Evolutionary conservation across 192 early-diverging fungal species (phyloP), one percentile per base, ranked within the genome.

Genomic region (Radiomyces spectabilis): DNA sequence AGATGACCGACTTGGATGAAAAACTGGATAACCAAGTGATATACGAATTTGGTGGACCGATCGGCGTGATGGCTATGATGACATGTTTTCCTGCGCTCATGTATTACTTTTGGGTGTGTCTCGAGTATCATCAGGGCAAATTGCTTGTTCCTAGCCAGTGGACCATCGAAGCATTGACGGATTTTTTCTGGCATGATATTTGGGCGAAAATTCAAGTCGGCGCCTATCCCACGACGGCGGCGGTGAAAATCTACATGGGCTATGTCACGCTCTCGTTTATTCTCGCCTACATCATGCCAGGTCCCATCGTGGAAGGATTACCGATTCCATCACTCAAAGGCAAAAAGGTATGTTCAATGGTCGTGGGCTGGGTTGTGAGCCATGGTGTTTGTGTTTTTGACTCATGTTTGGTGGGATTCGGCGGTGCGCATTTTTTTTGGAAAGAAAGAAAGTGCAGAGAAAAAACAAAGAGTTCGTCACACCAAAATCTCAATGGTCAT

Each of bases 91-190:
- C 86, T 45, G 51, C 71, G 30, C 67, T 86, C 27, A 88, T 88
- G 86, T 84, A 75, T 56, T 88, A 88, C 59, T 78, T 84, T 53
- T 85, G 79, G 73, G 70, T 83, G 34, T 88, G 81, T 56, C 71
- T 88, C 34, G 78, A 85, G 63, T 77, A 77, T 65, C 76, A 85
- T 63, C 61, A 73, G 55, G 86, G 86, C 32, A 65, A 68, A 31
- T 61, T 88, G 31, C 42, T 60, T 21, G 24, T 32, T 10, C 68
- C 68, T 26, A 56, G 60, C 25, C 74, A 81, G 13, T 70, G 61
- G 26, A 68, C 66, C 30, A 53, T 77, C 12, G 61, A 51, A 21
- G 47, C 46, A 6, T 35, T 5, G 33, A 5, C 5, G 13, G 33
- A 64, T 52, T 71, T 71, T 35, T 50, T 68, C 16, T 57, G 54